Evolutionary conservation across 2,329 filamentous ascomycete genomes (phyloP), one percentile per base, ranked within the genome.

Genomic region (Cylindrodendrum hubeiense): DNA sequence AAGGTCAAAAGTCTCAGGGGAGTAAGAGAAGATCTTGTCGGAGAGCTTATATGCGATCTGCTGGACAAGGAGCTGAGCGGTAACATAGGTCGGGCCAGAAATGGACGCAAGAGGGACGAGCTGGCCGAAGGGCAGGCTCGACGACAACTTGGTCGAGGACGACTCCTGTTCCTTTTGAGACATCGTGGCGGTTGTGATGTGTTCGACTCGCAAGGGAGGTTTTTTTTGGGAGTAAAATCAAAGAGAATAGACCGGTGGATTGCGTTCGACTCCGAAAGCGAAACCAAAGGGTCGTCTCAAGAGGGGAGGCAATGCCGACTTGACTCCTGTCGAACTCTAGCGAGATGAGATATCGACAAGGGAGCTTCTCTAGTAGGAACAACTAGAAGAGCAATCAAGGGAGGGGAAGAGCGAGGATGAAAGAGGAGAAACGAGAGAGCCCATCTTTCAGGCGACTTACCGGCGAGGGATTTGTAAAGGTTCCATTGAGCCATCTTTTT

Each of bases 21-120:
- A 98, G 85, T 97, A 98, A 61, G 95, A 93, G 84, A 97, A 99
- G 82, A 98, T 90, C 86, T 97, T 97, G 85, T 98, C 95, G 61
- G 95, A 98, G 67, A 99, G 87, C 69, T 93, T 89, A 83, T 97
- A 99, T 66, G 95, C 94, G 70, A 98, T 92, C 82, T 99, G 96
- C 84, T 99, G 96, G 70, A 98, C 92, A 60, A 99, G 89, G 22
- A 94, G 90, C 83, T 99, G 96, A 30, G 94, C 93, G 43, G 95
- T 98, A 67, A 95, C 88, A 82, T 99, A 99, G 60, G 93, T 96
- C 71, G 95, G 93, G 17, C 95, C 96, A 66, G 88, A 90, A 79
- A 98, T 93, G 74, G 86, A 83, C 34, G 85, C 79, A 64, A 89
- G 79, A 24, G 85, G 67, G 47, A 89, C 83, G 56, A 80, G 79